phyloP scores from a whole-genome alignment of 352 stramenopile genomes.

The Phytophthora pseudosyringae region DNA sequence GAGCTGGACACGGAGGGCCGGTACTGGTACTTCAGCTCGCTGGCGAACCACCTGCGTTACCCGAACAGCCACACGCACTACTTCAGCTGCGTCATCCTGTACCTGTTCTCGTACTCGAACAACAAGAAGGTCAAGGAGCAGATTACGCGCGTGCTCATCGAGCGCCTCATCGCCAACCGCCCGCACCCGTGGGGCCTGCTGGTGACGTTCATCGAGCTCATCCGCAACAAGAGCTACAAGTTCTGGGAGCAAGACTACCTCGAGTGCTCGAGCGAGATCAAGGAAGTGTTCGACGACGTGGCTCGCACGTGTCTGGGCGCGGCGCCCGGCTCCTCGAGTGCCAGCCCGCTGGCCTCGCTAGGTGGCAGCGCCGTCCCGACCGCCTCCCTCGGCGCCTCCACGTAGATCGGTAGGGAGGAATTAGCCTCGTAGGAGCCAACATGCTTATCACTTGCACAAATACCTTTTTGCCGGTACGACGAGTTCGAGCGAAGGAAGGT shows the following conservation, averaged over 20 bases:
- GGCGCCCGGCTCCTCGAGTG: slow-evolving; percentile 29
- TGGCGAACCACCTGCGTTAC: slow-evolving; percentile 99
- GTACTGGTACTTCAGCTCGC: slow-evolving; percentile 98
- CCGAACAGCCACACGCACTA: slow-evolving; percentile 99
- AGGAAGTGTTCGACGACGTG: slow-evolving; percentile 99
- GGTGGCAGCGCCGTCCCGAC: slow-evolving; percentile 30
- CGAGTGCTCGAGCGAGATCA: slow-evolving; percentile 98
- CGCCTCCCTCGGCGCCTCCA: slow-evolving; percentile 23
- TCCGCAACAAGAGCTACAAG: slow-evolving; percentile 99
- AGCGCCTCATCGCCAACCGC: slow-evolving; percentile 98
- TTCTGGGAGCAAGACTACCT: slow-evolving; percentile 99
- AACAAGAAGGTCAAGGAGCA: slow-evolving; percentile 98
- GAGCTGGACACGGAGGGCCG: slow-evolving; percentile 95
- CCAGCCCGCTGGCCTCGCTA: slow-evolving; percentile 41
- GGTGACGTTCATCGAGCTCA: slow-evolving; percentile 99
- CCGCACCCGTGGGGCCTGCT: slow-evolving; percentile 98
- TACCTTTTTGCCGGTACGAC: slow-evolving; percentile 7
- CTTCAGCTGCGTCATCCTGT: slow-evolving; percentile 99
- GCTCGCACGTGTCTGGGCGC: slow-evolving; percentile 93
- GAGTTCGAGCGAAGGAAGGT: not conserved
- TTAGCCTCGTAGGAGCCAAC: not conserved
- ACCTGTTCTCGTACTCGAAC: slow-evolving; percentile 97
- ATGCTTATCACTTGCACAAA: slow-evolving; percentile 2
- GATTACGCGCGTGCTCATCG: slow-evolving; percentile 98
- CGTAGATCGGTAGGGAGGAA: slow-evolving; percentile 15